Conservation (phyloP, 2,329 filamentous ascomycete genomes). For the Chaetomiaceae sp. region DNA sequence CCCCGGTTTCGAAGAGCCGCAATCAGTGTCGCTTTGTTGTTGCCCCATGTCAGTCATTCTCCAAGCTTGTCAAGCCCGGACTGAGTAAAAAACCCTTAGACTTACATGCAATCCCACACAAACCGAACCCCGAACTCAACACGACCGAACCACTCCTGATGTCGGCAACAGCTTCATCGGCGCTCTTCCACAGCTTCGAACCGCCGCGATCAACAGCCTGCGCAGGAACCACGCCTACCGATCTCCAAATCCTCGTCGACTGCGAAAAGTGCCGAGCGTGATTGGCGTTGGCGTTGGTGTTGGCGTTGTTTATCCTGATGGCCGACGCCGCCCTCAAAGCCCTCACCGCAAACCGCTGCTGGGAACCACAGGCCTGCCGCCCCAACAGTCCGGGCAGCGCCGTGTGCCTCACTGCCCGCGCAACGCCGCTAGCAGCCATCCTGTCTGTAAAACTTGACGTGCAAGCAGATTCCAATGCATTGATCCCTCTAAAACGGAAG, state of each 20-base stretch:
- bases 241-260: slow-evolving; percentile 20
- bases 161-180: slow-evolving; percentile 66
- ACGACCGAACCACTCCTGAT: slow-evolving; percentile 66
- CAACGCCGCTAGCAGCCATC: slow-evolving; percentile 8
- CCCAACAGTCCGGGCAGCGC: slow-evolving; percentile 2
- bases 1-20: slow-evolving; percentile 59
- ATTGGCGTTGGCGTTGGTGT: background rate
- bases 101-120: slow-evolving; percentile 69
- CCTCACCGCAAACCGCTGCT: background rate
- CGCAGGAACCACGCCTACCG: background rate
- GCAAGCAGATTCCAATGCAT: too few relatives aligned
- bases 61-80: too few relatives aligned
- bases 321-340: background rate
- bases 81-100: too few relatives aligned
- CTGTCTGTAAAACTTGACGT: background rate
- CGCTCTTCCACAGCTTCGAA: slow-evolving; percentile 50
- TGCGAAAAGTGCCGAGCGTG: slow-evolving; percentile 17
- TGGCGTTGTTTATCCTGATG: background rate
- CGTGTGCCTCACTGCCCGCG: slow-evolving; percentile 2
- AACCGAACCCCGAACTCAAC: slow-evolving; percentile 75
- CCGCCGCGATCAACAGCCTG: slow-evolving; percentile 31
- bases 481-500: too few relatives aligned
- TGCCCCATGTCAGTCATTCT: background rate
- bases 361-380: slow-evolving; percentile 1
- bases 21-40: slow-evolving; percentile 54